These are phyloP conservation scores for Wickerhamomyces bovis DNA, from an alignment of 805 yeast species.

Conservation along the genomic window DNA sequence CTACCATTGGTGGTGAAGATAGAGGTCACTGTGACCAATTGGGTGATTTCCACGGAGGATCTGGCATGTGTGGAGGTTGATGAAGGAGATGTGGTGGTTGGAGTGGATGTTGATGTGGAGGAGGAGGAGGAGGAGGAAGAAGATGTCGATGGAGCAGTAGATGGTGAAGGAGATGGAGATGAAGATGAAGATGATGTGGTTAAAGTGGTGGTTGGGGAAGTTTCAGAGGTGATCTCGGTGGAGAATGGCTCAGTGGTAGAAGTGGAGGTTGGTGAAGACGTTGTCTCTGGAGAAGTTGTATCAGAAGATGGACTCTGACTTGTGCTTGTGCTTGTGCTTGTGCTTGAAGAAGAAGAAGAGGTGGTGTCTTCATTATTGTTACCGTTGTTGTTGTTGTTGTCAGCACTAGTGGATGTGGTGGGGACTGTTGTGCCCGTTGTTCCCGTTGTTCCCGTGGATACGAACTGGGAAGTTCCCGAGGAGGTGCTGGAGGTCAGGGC, in stretches of 20 bases:
- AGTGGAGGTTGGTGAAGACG: background rate
- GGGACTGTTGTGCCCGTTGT: background rate
- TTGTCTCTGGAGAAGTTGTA: background rate
- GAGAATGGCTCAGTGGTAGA: constrained; percentile 5
- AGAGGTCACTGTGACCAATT: constrained; percentile 28
- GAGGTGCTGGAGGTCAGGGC: background rate
- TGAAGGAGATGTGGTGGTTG: constrained; percentile 15
- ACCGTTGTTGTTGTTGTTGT: background rate
- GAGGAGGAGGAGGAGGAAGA: constrained; percentile 1
- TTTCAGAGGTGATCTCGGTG: constrained; percentile 3
- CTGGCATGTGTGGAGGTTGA: constrained; percentile 14
- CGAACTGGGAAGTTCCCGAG: background rate
- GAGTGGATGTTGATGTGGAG: constrained; percentile 2
- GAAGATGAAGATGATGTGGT: constrained; percentile 8
- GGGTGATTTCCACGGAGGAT: constrained; percentile 8
- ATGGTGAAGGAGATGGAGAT: constrained; percentile 6
- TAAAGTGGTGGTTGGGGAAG: constrained; percentile 9
- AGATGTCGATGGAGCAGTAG: constrained; percentile 4
- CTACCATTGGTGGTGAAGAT: constrained; percentile 26
- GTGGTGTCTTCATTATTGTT: too few species aligned
- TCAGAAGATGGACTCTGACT: background rate
- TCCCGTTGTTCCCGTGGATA: background rate
- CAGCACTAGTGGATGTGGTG: background rate
- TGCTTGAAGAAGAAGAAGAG: background rate
- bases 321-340: too few species aligned